phyloP scores from a whole-genome alignment of 306 rosid genomes.

The Rubus idaeus region DNA sequence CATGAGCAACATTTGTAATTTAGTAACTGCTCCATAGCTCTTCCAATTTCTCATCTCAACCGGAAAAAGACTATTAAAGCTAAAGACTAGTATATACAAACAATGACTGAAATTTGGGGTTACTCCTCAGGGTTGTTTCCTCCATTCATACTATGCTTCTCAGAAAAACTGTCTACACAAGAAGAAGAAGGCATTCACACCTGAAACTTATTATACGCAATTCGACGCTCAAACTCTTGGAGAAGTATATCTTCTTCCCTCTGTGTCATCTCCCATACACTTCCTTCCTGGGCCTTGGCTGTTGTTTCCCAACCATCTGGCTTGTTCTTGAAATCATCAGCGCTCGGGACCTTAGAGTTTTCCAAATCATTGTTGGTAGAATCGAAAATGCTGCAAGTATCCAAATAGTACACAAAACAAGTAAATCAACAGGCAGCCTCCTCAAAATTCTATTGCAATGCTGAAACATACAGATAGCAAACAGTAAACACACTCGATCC shows the following conservation, averaged over 20 bases:
- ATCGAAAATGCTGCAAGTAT: conserved; percentile 69
- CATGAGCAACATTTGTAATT: neutral
- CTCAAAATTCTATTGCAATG: neutral
- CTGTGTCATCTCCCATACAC: conserved; percentile 94
- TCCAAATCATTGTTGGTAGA: conserved; percentile 54
- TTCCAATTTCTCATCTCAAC: no score
- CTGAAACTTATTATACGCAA: conserved; percentile 94
- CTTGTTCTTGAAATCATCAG: conserved; percentile 65
- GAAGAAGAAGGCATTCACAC: conserved; percentile 30
- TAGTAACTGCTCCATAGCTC: neutral
- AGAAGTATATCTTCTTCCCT: conserved; percentile 94
- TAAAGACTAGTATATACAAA: no score
- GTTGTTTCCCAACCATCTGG: conserved; percentile 99
- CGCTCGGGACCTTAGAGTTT: conserved; percentile 46
- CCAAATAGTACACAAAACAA: conserved; percentile 20
- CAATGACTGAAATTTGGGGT: neutral
- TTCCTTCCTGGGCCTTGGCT: conserved; percentile 67
- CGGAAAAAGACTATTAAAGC: neutral
- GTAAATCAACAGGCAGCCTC: conserved; percentile 15
- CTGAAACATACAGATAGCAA: neutral
- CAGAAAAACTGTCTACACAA: neutral
- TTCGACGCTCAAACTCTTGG: conserved; percentile 91
- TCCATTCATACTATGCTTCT: neutral
- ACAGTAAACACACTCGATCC: neutral
- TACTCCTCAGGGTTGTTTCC: neutral